These are phyloP conservation scores for Amanita polypyramis DNA, from an alignment of 768 basidiomycete species.

Conservation along the genomic window DNA sequence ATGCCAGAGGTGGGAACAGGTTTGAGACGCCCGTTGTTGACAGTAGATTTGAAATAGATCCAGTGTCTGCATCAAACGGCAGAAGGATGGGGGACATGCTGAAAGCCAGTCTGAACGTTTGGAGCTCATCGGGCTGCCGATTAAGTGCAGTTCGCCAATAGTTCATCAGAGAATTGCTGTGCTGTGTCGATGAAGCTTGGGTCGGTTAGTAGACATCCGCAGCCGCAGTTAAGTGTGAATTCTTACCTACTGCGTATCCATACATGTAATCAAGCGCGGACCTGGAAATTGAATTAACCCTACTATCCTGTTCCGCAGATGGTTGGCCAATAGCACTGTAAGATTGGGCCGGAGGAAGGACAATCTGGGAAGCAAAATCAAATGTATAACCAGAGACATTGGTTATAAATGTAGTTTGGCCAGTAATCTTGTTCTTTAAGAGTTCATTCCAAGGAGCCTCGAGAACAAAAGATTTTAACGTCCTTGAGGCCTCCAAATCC, in stretches of 20 bases:
- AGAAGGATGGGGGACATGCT: slow-evolving; percentile 36
- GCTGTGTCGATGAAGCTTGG: slow-evolving; percentile 50
- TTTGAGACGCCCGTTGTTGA: slow-evolving; percentile 24
- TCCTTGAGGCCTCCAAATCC: slow-evolving; percentile 25
- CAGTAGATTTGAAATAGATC: slow-evolving; percentile 28
- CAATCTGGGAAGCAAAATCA: slow-evolving; percentile 48
- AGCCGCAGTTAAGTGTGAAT: neutral
- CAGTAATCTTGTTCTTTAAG: slow-evolving; percentile 13
- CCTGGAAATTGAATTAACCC: slow-evolving; percentile 27
- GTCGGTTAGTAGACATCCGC: slow-evolving; percentile 7
- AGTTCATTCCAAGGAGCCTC: slow-evolving; percentile 39
- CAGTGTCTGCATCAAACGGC: slow-evolving; percentile 47
- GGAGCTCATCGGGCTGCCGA: slow-evolving; percentile 31
- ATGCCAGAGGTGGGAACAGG: slow-evolving; percentile 47
- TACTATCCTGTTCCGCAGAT: slow-evolving; percentile 29
- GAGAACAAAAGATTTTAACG: slow-evolving; percentile 36
- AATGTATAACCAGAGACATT: slow-evolving; percentile 42
- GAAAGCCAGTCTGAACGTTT: slow-evolving; percentile 36
- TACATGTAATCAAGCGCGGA: slow-evolving; percentile 48
- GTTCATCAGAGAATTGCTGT: slow-evolving; percentile 30
- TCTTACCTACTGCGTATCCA: slow-evolving; percentile 46
- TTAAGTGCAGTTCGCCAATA: slow-evolving; percentile 48
- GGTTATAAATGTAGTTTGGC: slow-evolving; percentile 24
- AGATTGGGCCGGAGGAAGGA: slow-evolving; percentile 30
- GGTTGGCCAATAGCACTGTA: slow-evolving; percentile 41